Percentiles rank a stretch among this genome's conserved stretches.
Conservation (phyloP, 495 filamentous ascomycete species). For the Rusavskia elegans region DNA sequence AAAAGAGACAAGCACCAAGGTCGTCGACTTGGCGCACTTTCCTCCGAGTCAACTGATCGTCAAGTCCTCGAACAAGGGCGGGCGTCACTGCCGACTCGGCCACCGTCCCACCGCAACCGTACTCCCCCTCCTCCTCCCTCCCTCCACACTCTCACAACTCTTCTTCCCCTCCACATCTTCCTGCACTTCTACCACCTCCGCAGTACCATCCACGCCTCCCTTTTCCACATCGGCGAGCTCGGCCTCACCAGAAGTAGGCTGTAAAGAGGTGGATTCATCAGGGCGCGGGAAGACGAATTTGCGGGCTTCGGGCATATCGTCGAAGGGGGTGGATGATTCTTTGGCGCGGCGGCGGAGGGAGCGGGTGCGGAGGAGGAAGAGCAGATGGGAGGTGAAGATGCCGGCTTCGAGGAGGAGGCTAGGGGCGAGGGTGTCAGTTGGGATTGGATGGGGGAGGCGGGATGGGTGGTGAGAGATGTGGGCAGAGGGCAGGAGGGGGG, state of each 20-base stretch:
- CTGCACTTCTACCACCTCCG: background rate
- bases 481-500: too few species aligned
- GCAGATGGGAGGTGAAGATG: conserved; percentile 50
- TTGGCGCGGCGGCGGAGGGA: conserved; percentile 41
- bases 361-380: conserved; percentile 52
- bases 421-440: too few species aligned
- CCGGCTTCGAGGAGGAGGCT: conserved; percentile 47
- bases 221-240: background rate
- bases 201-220: background rate
- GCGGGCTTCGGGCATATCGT: conserved; percentile 37
- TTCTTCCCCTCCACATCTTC: background rate
- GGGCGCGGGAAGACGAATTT: background rate
- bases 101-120: background rate
- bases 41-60: too few species aligned
- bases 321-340: conserved; percentile 38
- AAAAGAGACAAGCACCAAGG: too few species aligned
- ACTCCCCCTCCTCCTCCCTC: background rate
- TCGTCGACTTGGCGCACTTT: too few species aligned
- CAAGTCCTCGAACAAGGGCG: background rate
- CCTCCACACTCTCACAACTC: background rate
- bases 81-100: background rate
- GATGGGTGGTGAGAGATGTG: too few species aligned
- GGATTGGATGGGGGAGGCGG: too few species aligned
- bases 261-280: background rate
- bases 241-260: background rate